Conservation (phyloP, 768 basidiomycete genomes). For the Terana coerulea region DNA sequence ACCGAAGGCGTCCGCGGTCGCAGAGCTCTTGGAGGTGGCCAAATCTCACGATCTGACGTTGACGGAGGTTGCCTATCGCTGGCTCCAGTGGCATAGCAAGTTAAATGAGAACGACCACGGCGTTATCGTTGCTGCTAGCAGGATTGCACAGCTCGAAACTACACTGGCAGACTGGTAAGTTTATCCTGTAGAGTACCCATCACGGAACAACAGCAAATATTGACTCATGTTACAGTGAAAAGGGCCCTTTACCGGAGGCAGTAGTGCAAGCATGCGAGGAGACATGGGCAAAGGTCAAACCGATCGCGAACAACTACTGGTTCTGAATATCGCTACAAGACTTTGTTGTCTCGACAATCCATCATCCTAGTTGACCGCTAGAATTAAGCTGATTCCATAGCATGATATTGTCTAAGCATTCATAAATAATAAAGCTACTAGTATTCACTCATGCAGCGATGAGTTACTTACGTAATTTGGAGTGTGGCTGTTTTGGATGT, state of each 20-base stretch:
- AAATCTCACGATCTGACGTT: background rate
- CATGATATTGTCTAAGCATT: no score
- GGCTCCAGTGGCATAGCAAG: background rate
- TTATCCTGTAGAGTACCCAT: background rate
- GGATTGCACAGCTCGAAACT: slow-evolving; percentile 26
- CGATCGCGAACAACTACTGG: slow-evolving; percentile 6
- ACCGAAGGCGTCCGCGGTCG: background rate
- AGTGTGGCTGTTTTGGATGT: no score
- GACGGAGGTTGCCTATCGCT: background rate
- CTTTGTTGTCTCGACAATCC: background rate
- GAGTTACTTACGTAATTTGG: no score
- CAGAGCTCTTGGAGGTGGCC: background rate
- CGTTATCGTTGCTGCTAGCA: slow-evolving; percentile 16
- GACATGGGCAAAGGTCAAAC: slow-evolving; percentile 31
- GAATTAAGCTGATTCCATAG: no score
- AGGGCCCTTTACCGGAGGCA: slow-evolving; percentile 51
- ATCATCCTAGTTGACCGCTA: background rate
- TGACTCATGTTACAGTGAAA: slow-evolving; percentile 28
- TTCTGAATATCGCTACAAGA: no score
- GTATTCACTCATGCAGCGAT: no score
- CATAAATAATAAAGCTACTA: no score
- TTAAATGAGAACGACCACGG: slow-evolving; percentile 18
- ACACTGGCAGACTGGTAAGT: slow-evolving; percentile 36
- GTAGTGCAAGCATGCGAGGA: slow-evolving; percentile 50
- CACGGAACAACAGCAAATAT: no score